phyloP scores from a whole-genome alignment of 2,329 filamentous ascomycete genomes.

The Blastomyces parvus region DNA sequence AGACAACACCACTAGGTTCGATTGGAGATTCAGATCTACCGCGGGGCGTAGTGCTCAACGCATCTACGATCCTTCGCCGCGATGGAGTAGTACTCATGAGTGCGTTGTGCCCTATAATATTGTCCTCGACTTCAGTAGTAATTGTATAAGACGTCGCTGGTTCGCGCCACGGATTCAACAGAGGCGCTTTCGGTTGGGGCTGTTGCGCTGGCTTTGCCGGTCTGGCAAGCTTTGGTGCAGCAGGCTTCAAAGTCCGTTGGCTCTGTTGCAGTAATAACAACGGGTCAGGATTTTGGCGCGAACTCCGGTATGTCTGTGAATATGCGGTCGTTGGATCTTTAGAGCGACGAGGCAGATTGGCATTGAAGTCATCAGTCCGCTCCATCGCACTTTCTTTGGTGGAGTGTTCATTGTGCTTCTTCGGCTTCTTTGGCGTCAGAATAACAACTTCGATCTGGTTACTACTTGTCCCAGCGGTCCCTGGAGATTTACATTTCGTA shows the following conservation, averaged over 20 bases:
- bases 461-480: neutral
- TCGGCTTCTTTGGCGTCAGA: conserved; percentile 6
- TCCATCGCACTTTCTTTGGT: neutral
- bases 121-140: neutral
- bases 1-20: conserved; percentile 7
- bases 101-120: neutral
- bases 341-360: neutral
- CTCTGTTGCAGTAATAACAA: neutral
- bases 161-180: neutral
- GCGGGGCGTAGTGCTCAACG: conserved; percentile 15
- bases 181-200: neutral
- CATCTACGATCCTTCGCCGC: conserved; percentile 30
- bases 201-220: neutral
- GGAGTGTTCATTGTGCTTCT: neutral
- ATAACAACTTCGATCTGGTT: conserved; percentile 12
- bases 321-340: neutral
- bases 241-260: neutral
- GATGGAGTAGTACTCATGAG: conserved; percentile 15
- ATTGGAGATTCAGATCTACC: conserved; percentile 1
- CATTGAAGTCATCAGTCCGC: neutral
- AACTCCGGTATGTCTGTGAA: neutral
- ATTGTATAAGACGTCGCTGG: neutral
- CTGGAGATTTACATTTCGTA: neutral
- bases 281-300: neutral
- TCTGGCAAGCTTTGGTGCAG: neutral